Conservation (phyloP, 345 rosid genomes). For the Acer negundo region DNA sequence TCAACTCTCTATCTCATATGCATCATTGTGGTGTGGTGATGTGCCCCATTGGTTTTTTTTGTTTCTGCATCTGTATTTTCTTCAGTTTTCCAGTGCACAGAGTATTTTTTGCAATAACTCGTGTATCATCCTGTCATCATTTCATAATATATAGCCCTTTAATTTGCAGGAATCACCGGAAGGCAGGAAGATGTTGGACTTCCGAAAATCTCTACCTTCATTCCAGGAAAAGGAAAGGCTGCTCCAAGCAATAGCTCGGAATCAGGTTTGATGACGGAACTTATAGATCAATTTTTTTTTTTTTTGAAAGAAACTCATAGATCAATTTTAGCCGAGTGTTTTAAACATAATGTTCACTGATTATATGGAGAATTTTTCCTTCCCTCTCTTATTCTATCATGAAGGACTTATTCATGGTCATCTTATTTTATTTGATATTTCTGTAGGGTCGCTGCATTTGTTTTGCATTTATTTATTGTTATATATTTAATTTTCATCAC, state of each 20-base stretch:
- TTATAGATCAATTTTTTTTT: neutral
- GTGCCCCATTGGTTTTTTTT: neutral
- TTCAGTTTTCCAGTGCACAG: conserved; percentile 8
- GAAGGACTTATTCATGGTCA: neutral
- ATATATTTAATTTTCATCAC: neutral
- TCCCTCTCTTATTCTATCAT: conserved; percentile 5
- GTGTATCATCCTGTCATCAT: neutral
- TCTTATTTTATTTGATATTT: neutral
- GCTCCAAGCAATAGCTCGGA: conserved; percentile 94
- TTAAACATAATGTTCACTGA: neutral
- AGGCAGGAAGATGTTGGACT: conserved; percentile 77
- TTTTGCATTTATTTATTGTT: neutral
- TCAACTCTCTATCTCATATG: neutral
- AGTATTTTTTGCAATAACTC: conserved; percentile 1
- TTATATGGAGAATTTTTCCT: neutral
- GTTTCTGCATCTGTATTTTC: neutral
- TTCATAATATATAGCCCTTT: neutral
- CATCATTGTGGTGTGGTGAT: neutral
- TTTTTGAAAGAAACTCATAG: neutral
- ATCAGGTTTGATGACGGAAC: conserved; percentile 64
- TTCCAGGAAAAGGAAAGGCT: conserved; percentile 90
- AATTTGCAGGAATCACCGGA: conserved; percentile 83
- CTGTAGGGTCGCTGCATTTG: neutral
- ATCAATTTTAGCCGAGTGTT: neutral
- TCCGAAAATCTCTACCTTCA: conserved; percentile 83